Percentiles rank a stretch among this genome's conserved stretches.
Conservation (phyloP, 805 yeast genomes). For the Yamadazyma ubonensis region DNA sequence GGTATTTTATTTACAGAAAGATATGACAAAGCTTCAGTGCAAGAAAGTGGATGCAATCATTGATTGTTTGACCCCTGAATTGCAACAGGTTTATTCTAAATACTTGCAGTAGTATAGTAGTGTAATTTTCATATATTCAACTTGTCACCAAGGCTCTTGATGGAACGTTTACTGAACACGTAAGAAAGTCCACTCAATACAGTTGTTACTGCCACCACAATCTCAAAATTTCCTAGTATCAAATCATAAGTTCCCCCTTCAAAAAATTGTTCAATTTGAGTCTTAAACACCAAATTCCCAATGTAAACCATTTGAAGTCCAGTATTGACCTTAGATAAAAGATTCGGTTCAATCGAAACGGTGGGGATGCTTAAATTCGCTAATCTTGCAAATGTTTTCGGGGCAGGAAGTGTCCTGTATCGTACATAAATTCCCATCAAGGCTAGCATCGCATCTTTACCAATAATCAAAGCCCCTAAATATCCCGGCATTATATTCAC, state of each 20-base stretch:
- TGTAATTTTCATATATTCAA: constrained; percentile 1
- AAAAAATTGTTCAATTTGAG: constrained; percentile 25
- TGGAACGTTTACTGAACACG: constrained; percentile 66
- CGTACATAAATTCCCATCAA: constrained; percentile 71
- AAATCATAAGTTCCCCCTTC: constrained; percentile 12
- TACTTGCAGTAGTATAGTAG: too few species aligned
- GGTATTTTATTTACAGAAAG: constrained; percentile 2
- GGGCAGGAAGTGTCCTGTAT: constrained; percentile 69
- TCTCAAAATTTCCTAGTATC: constrained; percentile 25
- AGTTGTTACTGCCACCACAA: constrained; percentile 53
- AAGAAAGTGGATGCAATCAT: background rate
- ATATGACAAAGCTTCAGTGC: background rate
- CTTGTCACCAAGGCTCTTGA: constrained; percentile 44
- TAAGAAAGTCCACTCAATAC: constrained; percentile 76
- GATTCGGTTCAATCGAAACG: constrained; percentile 85
- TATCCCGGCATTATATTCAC: constrained; percentile 64
- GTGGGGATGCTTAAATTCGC: constrained; percentile 80
- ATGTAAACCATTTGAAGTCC: constrained; percentile 89
- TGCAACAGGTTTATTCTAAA: too few species aligned
- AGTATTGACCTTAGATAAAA: constrained; percentile 84
- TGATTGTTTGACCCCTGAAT: too few species aligned
- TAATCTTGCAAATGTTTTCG: constrained; percentile 67
- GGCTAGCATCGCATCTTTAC: constrained; percentile 76
- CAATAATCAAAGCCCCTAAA: constrained; percentile 69
- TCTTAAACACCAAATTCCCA: constrained; percentile 43